Conservation (phyloP, 768 basidiomycete species). For the Phaffia australis region DNA sequence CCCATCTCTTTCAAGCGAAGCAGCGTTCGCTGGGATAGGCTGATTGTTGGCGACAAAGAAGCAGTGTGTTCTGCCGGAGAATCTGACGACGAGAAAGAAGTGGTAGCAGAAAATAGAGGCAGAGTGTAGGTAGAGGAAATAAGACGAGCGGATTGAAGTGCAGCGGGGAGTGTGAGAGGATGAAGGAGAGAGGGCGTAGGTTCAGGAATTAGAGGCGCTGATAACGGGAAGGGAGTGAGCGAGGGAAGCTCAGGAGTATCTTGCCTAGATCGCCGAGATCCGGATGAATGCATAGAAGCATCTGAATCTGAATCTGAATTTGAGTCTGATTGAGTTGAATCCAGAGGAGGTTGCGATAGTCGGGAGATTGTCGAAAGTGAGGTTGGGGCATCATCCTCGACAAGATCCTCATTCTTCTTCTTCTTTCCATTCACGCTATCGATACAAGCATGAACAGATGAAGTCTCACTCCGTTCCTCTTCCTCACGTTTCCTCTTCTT, state of each 20-base stretch:
- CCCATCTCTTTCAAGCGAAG: constrained; percentile 4
- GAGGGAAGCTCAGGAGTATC: neutral
- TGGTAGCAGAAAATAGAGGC: neutral
- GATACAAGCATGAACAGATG: neutral
- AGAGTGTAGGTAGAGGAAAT: constrained; percentile 16
- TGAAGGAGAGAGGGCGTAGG: constrained; percentile 18
- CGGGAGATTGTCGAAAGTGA: constrained; percentile 22
- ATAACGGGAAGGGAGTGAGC: constrained; percentile 17
- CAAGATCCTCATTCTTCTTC: constrained; percentile 19
- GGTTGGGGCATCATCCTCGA: constrained; percentile 28
- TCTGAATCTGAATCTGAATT: constrained; percentile 39
- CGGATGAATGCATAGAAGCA: constrained; percentile 34
- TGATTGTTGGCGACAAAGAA: neutral
- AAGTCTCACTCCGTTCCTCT: neutral
- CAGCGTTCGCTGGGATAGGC: constrained; percentile 13
- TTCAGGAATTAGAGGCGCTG: constrained; percentile 10
- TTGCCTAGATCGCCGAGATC: neutral
- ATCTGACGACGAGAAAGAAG: neutral
- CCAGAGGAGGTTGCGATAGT: constrained; percentile 19
- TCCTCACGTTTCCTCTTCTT: constrained; percentile 1
- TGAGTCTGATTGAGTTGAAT: constrained; percentile 9
- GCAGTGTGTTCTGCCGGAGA: constrained; percentile 39
- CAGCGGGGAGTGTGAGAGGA: constrained; percentile 21
- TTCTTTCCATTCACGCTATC: constrained; percentile 1
- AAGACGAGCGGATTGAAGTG: constrained; percentile 13